Percentiles rank a stretch among this genome's conserved stretches.
These are phyloP conservation scores for Aphanomyces stellatus DNA, from an alignment of 352 stramenopile genomes.

Conservation along the genomic window DNA sequence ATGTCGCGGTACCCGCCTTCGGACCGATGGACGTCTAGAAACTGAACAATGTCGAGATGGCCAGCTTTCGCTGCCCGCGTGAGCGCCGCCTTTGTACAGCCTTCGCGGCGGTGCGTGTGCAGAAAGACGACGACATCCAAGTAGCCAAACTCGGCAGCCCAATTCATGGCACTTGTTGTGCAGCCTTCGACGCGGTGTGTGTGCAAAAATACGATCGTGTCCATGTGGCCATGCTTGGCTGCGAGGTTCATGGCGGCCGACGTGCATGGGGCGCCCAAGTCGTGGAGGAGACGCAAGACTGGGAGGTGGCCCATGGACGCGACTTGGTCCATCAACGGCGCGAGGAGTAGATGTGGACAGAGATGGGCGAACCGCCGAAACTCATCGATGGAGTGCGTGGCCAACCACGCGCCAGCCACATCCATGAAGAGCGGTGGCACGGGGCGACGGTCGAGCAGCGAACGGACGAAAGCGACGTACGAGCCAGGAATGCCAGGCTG, in stretches of 20 bases:
- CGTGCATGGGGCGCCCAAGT: background rate
- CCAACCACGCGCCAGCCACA: background rate
- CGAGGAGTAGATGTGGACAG: background rate
- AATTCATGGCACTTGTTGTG: background rate
- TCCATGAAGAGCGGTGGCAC: background rate
- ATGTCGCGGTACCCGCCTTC: background rate
- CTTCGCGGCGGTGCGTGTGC: background rate
- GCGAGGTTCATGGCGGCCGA: background rate
- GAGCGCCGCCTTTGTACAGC: background rate
- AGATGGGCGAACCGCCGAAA: background rate
- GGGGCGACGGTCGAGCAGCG: background rate
- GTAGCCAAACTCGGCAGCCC: background rate
- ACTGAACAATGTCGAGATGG: background rate
- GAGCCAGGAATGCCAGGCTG: background rate
- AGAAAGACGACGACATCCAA: conserved; percentile 1
- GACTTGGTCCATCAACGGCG: background rate
- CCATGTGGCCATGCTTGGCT: background rate
- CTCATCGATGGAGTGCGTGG: background rate
- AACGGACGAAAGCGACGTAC: background rate
- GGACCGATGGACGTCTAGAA: background rate
- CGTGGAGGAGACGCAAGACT: background rate
- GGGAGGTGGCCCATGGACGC: background rate
- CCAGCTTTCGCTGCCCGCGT: background rate
- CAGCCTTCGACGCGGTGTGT: background rate
- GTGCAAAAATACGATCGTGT: background rate